Conservation (phyloP, 129 eudicot species). For the Escallonia rubra region DNA sequence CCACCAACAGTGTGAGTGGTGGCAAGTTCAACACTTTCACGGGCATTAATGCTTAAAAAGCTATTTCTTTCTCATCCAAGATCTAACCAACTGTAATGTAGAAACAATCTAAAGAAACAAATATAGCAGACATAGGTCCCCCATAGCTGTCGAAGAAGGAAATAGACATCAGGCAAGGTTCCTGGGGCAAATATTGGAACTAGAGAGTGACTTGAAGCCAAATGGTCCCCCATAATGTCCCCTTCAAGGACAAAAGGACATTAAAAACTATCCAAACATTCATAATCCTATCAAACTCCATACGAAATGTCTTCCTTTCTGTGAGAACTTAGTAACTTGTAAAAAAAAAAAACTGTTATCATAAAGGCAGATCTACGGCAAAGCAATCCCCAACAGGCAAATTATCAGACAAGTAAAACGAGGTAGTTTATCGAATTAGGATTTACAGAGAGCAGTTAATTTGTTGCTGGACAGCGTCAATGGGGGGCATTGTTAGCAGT, state of each 20-base stretch:
- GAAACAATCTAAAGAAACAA: conserved; percentile 42
- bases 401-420: not conserved
- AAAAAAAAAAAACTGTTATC: not conserved
- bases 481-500: too few relatives aligned
- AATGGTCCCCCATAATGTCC: conserved; percentile 36
- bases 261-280: conserved; percentile 3
- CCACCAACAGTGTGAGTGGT: conserved; percentile 59
- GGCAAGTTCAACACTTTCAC: conserved; percentile 27
- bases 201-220: conserved; percentile 46
- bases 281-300: conserved; percentile 5
- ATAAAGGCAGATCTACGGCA: too few relatives aligned
- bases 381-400: too few relatives aligned
- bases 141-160: conserved; percentile 50
- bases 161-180: conserved; percentile 35
- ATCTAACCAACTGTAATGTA: conserved; percentile 13
- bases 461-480: not conserved
- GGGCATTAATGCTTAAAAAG: conserved; percentile 21
- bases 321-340: not conserved
- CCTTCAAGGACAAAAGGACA: conserved; percentile 9
- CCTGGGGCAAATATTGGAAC: conserved; percentile 24
- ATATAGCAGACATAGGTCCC: conserved; percentile 75
- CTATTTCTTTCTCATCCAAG: conserved; percentile 17
- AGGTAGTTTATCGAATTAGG: not conserved
- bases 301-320: conserved; percentile 5
- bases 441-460: not conserved